Evolutionary conservation across 768 basidiomycete genomes (phyloP).

Genomic region (Hemileccinum rubropunctum): DNA sequence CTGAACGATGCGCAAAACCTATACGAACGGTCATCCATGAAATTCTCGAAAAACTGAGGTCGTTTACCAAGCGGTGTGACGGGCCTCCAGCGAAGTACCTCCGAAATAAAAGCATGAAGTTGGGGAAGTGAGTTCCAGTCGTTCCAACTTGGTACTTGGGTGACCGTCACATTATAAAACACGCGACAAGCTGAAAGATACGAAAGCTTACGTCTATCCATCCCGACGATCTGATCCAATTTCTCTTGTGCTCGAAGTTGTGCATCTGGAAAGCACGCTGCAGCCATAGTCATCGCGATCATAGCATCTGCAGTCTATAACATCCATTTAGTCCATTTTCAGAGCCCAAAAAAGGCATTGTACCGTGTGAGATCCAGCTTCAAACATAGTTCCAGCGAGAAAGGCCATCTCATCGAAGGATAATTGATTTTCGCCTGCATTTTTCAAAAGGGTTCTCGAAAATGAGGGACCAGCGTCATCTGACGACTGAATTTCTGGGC

Average conservation of each 20-base stretch:
- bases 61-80: constrained; percentile 25
- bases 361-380: constrained; percentile 58
- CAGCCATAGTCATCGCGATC: constrained; percentile 49
- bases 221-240: constrained; percentile 49
- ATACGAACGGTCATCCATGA: neutral
- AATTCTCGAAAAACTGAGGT: too few species aligned
- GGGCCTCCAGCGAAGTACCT: constrained; percentile 39
- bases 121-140: constrained; percentile 35
- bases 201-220: constrained; percentile 31
- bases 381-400: constrained; percentile 58
- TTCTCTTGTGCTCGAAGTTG: constrained; percentile 51
- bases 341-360: neutral
- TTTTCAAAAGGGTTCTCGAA: constrained; percentile 51
- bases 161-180: too few species aligned
- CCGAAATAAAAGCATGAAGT: constrained; percentile 36
- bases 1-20: constrained; percentile 59
- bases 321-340: neutral
- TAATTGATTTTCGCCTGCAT: constrained; percentile 44
- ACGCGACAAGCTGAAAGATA: too few species aligned
- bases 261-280: constrained; percentile 51
- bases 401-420: constrained; percentile 54
- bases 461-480: constrained; percentile 35
- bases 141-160: constrained; percentile 37
- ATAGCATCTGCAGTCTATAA: constrained; percentile 2
- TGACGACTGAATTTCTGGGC: constrained; percentile 6